phyloP scores from a whole-genome alignment of 2,329 filamentous ascomycete genomes.

The Alternaria infectoria region DNA sequence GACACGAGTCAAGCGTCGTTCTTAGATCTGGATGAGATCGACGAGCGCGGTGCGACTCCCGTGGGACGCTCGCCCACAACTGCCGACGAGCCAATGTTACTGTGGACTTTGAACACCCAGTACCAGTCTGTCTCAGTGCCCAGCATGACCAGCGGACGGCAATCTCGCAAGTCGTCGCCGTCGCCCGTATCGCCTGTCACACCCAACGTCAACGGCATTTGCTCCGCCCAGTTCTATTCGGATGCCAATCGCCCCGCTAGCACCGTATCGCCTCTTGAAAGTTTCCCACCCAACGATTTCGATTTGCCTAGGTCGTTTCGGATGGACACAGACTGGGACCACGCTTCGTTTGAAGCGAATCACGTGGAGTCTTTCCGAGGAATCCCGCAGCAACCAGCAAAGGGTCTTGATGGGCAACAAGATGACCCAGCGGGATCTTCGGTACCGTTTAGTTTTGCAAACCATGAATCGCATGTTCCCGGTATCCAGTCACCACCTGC shows the following conservation, averaged over 20 bases:
- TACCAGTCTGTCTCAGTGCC: background rate
- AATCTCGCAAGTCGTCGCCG: background rate
- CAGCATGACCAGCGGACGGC: background rate
- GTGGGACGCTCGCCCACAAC: background rate
- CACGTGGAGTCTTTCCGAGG: background rate
- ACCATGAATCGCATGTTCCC: background rate
- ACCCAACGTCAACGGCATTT: background rate
- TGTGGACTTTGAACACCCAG: background rate
- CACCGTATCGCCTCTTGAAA: background rate
- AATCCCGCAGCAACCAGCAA: background rate
- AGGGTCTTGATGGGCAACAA: background rate
- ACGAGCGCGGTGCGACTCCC: background rate
- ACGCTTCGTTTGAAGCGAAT: background rate
- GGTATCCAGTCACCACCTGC: too few relatives aligned
- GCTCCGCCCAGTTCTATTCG: background rate
- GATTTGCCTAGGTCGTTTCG: background rate
- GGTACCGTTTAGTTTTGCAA: background rate
- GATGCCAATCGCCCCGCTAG: background rate
- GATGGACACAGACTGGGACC: background rate
- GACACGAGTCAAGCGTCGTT: background rate
- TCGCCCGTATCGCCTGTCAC: conserved; percentile 8
- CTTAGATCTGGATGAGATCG: background rate
- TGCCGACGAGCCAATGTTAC: background rate
- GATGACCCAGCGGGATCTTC: rapidly evolving
- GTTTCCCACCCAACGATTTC: background rate